These are phyloP conservation scores for Lathyrus tuberosus DNA, from an alignment of 306 rosid genomes.

Conservation along the genomic window DNA sequence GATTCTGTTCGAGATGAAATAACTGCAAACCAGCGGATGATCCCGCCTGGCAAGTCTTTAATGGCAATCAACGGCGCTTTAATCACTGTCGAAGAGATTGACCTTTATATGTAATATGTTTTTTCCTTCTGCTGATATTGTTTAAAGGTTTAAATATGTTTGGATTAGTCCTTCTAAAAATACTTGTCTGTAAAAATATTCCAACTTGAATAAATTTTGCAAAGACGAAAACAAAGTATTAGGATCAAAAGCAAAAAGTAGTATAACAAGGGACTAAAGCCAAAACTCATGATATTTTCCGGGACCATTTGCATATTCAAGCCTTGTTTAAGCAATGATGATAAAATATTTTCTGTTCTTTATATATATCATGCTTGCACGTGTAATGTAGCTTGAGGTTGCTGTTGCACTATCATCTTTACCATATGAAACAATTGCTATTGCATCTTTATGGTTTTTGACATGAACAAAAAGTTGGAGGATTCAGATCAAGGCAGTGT, in stretches of 20 bases:
- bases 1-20: conserved; percentile 93
- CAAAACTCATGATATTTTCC: too few relatives aligned
- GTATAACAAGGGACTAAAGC: too few relatives aligned
- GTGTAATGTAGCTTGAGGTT: conserved; percentile 34
- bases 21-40: conserved; percentile 90
- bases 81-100: conserved; percentile 92
- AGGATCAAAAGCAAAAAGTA: too few relatives aligned
- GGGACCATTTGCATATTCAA: too few relatives aligned
- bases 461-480: conserved; percentile 2
- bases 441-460: conserved; percentile 27
- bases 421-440: conserved; percentile 25
- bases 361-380: conserved; percentile 26
- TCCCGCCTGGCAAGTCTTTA: conserved; percentile 99
- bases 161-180: too few relatives aligned
- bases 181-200: too few relatives aligned
- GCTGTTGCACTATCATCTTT: not conserved
- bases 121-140: conserved; percentile 48
- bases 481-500: conserved; percentile 25
- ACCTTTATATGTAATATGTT: conserved; percentile 83
- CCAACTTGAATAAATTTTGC: too few relatives aligned
- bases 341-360: conserved; percentile 1
- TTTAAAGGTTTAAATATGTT: not conserved
- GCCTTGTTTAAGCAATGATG: conserved; percentile 37
- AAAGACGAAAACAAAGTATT: too few relatives aligned
- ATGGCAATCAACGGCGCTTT: conserved; percentile 98